Conservation (phyloP, 345 rosid genomes). For the Limnanthes douglasii region DNA sequence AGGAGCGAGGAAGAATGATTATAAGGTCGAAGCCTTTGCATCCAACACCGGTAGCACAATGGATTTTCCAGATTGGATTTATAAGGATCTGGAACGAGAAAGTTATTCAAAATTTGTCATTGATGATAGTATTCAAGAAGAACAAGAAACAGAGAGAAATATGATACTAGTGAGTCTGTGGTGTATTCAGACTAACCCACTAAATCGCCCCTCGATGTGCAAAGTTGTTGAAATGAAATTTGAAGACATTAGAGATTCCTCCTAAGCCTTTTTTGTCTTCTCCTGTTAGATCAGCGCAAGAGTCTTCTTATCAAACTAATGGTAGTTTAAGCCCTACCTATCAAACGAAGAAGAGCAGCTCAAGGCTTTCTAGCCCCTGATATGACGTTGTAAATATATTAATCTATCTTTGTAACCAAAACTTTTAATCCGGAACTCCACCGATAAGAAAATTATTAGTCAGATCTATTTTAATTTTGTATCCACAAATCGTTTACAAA, state of each 20-base stretch:
- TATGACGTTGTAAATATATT: too few relatives aligned
- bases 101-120: too few relatives aligned
- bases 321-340: too few relatives aligned
- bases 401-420: too few relatives aligned
- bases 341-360: too few relatives aligned
- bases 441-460: too few relatives aligned
- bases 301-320: too few relatives aligned
- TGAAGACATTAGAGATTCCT: constrained; percentile 13
- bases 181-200: constrained; percentile 20
- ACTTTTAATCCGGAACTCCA: too few relatives aligned
- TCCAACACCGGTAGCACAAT: too few relatives aligned
- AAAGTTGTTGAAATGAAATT: constrained; percentile 17
- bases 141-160: constrained; percentile 9
- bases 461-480: too few relatives aligned
- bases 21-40: constrained; percentile 3
- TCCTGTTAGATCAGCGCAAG: not conserved
- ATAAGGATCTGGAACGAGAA: not conserved
- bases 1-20: constrained; percentile 5
- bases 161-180: constrained; percentile 17
- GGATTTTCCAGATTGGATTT: constrained; percentile 12
- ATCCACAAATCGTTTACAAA: too few relatives aligned
- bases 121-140: constrained; percentile 1
- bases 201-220: constrained; percentile 13
- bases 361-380: too few relatives aligned
- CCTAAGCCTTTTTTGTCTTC: constrained; percentile 16